Evolutionary conservation across 306 rosid genomes (phyloP).

Genomic region (Geum urbanum): DNA sequence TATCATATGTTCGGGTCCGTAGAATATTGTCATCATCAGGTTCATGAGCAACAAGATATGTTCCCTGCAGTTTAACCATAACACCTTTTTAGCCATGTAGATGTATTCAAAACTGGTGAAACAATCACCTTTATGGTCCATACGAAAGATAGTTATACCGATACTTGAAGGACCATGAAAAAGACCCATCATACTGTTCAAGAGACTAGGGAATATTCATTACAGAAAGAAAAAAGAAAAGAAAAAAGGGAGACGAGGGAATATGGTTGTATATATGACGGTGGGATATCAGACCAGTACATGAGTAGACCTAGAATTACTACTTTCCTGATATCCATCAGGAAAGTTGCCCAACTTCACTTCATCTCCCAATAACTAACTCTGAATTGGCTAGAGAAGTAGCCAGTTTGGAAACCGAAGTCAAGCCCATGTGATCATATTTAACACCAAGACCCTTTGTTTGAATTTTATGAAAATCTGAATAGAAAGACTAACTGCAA

Average conservation of each 20-base stretch:
- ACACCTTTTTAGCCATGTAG: background rate
- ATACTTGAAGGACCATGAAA: background rate
- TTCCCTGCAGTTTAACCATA: slow-evolving; percentile 13
- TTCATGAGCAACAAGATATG: slow-evolving; percentile 76
- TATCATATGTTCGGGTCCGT: slow-evolving; percentile 85
- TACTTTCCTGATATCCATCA: background rate
- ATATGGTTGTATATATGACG: background rate
- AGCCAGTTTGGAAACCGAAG: background rate
- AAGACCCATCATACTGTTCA: background rate
- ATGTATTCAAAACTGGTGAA: background rate
- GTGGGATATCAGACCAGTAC: background rate
- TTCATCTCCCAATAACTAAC: background rate
- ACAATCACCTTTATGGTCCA: slow-evolving; percentile 10
- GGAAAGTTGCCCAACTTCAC: background rate
- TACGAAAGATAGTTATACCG: background rate
- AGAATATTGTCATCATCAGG: slow-evolving; percentile 91
- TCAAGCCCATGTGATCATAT: background rate
- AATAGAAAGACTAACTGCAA: too few species aligned
- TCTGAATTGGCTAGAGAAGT: background rate
- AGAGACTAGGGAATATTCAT: too few species aligned
- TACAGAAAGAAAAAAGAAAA: too few species aligned
- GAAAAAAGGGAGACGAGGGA: background rate
- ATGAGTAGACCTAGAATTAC: background rate
- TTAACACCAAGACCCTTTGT: background rate
- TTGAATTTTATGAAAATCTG: too few species aligned